Conservation (phyloP, 164 flowering plant species). For the Pachysandra terminalis region DNA sequence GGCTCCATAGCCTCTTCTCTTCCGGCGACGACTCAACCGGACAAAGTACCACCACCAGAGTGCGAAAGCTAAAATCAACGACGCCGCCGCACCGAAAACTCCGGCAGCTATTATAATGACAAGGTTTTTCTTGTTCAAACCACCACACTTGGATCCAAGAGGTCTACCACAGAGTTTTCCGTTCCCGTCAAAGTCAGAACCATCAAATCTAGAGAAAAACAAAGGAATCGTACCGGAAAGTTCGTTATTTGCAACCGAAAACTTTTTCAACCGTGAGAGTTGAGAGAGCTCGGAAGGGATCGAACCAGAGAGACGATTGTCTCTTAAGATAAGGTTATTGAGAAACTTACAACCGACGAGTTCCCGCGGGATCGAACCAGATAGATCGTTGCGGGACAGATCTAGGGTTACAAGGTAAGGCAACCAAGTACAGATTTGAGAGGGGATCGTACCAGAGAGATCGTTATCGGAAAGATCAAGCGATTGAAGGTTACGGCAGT, state of each 20-base stretch:
- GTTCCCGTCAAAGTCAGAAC: constrained; percentile 48
- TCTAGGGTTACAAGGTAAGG: constrained; percentile 34
- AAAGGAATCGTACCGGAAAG: constrained; percentile 33
- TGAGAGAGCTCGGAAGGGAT: constrained; percentile 29
- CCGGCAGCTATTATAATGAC: constrained; percentile 58
- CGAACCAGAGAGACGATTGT: constrained; percentile 27
- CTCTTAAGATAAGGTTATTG: constrained; percentile 23
- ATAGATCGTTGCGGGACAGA: constrained; percentile 29
- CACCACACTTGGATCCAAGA: constrained; percentile 51
- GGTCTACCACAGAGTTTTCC: constrained; percentile 63
- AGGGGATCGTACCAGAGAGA: constrained; percentile 32
- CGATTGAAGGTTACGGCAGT: constrained; percentile 26
- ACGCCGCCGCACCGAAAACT: constrained; percentile 47
- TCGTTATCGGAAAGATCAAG: constrained; percentile 32
- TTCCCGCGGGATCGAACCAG: constrained; percentile 32
- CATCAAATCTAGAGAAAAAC: constrained; percentile 15
- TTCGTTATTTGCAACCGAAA: constrained; percentile 27
- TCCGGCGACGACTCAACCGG: constrained; percentile 12
- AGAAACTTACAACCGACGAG: constrained; percentile 30
- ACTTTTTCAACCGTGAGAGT: constrained; percentile 24
- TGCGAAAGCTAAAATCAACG: constrained; percentile 42
- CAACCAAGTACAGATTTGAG: constrained; percentile 29
- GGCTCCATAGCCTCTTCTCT: constrained; percentile 17
- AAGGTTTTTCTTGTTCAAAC: constrained; percentile 47
- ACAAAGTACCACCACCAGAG: constrained; percentile 60